These are phyloP conservation scores for Aquanectria penicillioides DNA, from an alignment of 2,329 filamentous ascomycete genomes.

Conservation along the genomic window DNA sequence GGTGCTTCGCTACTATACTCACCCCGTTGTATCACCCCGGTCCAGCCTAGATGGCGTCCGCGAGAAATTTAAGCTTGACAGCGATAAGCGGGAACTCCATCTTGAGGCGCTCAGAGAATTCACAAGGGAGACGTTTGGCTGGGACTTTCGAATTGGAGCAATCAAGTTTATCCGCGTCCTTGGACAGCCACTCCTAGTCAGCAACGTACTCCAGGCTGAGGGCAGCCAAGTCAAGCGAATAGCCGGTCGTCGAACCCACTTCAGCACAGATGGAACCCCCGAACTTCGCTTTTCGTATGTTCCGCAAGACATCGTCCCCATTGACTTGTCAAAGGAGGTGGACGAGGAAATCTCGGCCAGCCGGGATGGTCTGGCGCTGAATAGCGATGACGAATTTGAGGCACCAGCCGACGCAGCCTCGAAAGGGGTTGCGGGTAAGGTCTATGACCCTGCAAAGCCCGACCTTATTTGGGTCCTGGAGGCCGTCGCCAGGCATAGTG, in stretches of 20 bases:
- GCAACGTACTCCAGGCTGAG: constrained; percentile 55
- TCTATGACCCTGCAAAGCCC: constrained; percentile 24
- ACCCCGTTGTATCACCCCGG: constrained; percentile 81
- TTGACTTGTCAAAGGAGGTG: constrained; percentile 79
- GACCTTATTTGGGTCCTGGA: constrained; percentile 52
- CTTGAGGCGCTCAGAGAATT: constrained; percentile 74
- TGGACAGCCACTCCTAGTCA: constrained; percentile 78
- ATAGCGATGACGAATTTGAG: constrained; percentile 72
- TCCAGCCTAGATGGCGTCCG: constrained; percentile 51
- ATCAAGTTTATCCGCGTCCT: constrained; percentile 86
- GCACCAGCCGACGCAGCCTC: constrained; percentile 48
- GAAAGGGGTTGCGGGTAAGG: not conserved
- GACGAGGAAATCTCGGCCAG: constrained; percentile 65
- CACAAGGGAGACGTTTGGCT: constrained; percentile 83
- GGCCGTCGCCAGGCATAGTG: constrained; percentile 40
- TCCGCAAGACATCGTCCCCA: constrained; percentile 78
- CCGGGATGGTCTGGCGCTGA: constrained; percentile 67
- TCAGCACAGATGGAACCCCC: constrained; percentile 76
- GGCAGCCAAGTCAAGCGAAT: constrained; percentile 71
- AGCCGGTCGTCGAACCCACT: constrained; percentile 74
- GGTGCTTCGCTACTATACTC: constrained; percentile 86
- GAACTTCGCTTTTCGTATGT: constrained; percentile 84
- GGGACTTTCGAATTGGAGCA: constrained; percentile 81
- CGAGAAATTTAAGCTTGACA: constrained; percentile 38
- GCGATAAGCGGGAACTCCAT: constrained; percentile 38